Base-by-base conservation (phyloP, 768 basidiomycete genomes). In the Boletus patriciae region DNA sequence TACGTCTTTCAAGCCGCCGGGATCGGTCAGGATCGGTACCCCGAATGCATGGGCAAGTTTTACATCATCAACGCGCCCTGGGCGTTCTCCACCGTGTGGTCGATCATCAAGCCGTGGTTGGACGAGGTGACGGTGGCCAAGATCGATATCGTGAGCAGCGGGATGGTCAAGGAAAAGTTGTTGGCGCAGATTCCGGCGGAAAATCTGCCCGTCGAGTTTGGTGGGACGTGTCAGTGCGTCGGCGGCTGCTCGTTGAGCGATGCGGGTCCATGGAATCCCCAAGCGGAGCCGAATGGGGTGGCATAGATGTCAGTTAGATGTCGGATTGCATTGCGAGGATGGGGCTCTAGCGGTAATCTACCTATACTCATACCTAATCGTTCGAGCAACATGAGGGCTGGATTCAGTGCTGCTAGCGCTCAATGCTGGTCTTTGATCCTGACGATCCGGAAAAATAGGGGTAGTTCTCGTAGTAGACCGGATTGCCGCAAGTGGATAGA, bases 61-160 rank as follows among this genome's bases (percentile, higher is more conserved):
- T 99, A 92, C 80, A 94, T 98, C 81, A 90, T 97, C 82, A 98
- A 98, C 68, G 91, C 93, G 0, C 96, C 96, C 0, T 98, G 89
- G 86, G 81, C 85, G 50, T 99, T 99, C 78, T 82, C 83, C 49
- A 82, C 88, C 38, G 89, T 96, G 21, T 99, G 95, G 95, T 69
- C 77, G 19, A 70, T 94, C 61, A 83, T 98, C 78, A 96, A 92
- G 77, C 86, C 85, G 3, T 98, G 92, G 92, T 77, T 99, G 64
- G 96, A 98, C 73, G 86, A 87, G 64, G 97, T 95, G 27, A 99
- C 96, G 29, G 94, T 96, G 49, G 80, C 81, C 59, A 98, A 99
- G 84, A 95, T 99, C 69, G 84, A 88, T 61, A 95, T 99, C 69
- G 70, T 97, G 50, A 85, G 91, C n/a, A 71, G 77, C 34, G 66